phyloP scores from a whole-genome alignment of 805 yeast genomes.

The Candida xyloterini region DNA sequence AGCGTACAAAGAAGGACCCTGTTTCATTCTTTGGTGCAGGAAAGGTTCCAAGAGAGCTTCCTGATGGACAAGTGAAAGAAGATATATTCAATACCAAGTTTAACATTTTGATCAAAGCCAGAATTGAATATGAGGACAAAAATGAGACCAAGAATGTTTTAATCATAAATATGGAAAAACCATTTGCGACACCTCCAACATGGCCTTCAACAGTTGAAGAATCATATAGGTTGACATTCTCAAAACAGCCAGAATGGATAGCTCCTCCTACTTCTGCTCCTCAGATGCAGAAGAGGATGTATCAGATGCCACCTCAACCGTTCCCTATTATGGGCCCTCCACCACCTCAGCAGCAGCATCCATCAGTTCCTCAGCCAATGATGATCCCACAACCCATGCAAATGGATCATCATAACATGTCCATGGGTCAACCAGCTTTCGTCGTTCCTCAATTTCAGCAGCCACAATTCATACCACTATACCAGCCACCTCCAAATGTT shows the following conservation, averaged over 20 bases:
- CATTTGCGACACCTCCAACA: constrained; percentile 74
- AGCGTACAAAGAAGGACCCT: constrained; percentile 24
- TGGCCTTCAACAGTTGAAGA: constrained; percentile 58
- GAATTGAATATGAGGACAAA: constrained; percentile 30
- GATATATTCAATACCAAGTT: constrained; percentile 43
- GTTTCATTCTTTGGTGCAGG: constrained; percentile 37
- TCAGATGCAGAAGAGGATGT: constrained; percentile 20
- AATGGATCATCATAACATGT: constrained; percentile 18
- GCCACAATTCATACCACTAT: constrained; percentile 19
- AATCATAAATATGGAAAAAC: constrained; percentile 50
- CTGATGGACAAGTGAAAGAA: constrained; percentile 11
- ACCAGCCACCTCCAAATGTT: constrained; percentile 19
- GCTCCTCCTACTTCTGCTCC: constrained; percentile 21
- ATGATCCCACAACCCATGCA: constrained; percentile 22
- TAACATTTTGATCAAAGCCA: constrained; percentile 50
- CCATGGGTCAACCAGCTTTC: constrained; percentile 20
- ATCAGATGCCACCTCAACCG: constrained; percentile 23
- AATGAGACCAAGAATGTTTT: constrained; percentile 24
- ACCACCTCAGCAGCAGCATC: constrained; percentile 17
- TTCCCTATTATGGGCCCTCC: constrained; percentile 23
- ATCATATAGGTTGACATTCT: constrained; percentile 51
- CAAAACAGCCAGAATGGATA: constrained; percentile 34
- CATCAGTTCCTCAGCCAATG: constrained; percentile 19
- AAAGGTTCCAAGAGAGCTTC: constrained; percentile 30
- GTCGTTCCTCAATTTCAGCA: constrained; percentile 21